Evolutionary conservation across 2,329 filamentous ascomycete species (phyloP).

Genomic region (Neofusicoccum laricinum): DNA sequence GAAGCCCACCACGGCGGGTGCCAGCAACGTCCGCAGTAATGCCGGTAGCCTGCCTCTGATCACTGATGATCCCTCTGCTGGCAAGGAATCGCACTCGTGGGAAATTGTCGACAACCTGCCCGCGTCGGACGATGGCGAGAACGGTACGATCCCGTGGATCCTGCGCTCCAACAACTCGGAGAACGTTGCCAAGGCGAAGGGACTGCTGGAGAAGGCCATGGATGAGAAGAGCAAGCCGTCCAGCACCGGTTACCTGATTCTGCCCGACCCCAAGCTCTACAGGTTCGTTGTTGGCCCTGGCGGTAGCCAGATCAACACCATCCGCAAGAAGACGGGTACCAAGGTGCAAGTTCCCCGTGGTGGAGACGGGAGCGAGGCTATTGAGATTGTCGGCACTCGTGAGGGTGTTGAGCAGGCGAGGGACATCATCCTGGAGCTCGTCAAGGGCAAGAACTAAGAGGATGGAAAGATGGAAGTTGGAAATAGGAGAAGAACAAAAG

Average conservation of each 20-base stretch:
- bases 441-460: slow-evolving; percentile 44
- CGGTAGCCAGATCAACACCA: slow-evolving; percentile 87
- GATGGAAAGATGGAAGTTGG: background rate
- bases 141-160: slow-evolving; percentile 77
- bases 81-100: slow-evolving; percentile 70
- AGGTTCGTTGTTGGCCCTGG: slow-evolving; percentile 85
- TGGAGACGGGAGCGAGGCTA: slow-evolving; percentile 72
- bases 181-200: slow-evolving; percentile 77
- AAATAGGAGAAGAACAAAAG: background rate
- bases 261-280: slow-evolving; percentile 87
- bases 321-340: slow-evolving; percentile 88
- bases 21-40: slow-evolving; percentile 45
- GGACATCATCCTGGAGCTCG: slow-evolving; percentile 82
- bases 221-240: slow-evolving; percentile 67
- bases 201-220: slow-evolving; percentile 69
- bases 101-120: slow-evolving; percentile 68
- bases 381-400: slow-evolving; percentile 78
- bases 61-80: slow-evolving; percentile 71
- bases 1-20: slow-evolving; percentile 57
- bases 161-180: slow-evolving; percentile 71
- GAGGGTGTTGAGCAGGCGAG: slow-evolving; percentile 84
- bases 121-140: slow-evolving; percentile 50
- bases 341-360: slow-evolving; percentile 90
- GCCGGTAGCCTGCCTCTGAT: slow-evolving; percentile 77
- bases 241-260: slow-evolving; percentile 79